Evolutionary conservation across 345 rosid species (phyloP), one percentile per base, ranked within the genome.

Genomic region (Theobroma cacao): DNA sequence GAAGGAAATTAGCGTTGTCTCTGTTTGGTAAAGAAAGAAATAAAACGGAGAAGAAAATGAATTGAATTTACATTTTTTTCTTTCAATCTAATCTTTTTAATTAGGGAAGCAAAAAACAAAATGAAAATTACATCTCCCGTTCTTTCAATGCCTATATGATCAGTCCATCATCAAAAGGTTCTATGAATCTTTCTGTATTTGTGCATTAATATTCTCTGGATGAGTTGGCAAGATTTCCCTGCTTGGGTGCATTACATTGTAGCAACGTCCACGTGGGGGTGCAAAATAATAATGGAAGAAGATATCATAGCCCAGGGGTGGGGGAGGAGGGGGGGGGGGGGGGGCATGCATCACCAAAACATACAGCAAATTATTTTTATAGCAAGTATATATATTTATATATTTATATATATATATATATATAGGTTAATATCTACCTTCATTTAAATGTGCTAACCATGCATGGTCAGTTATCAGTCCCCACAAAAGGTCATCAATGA

Each of bases 181-280:
- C 52, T 13, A 47, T 47, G 3, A 13, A 47, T 47, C 52, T 47
- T 47, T 47, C 18, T 47, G 14, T 10, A 17, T 48, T 48, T 7
- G 55, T 48, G 55, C 55, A 48, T 48, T 48, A 48, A 13, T 0
- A 1, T 3, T 48, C 17, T 48, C 1, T 17, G 4, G 34, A 45
- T 28, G 74, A 45, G 74, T 26, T 69, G 56, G 50, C 56, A 0
- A 17, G 5, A 45, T 69, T 69, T 69, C 56, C n/a, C 13, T 28
- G 53, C n/a, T 41, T 5, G 56, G 4, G 11, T 45, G 22, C 38
- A 30, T 69, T 28, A 3, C 56, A 43, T 41, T 9, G 17, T 17
- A 70, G 41, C 74, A 47, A 70, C 58, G 41, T 45, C 74, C 74
- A 47, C 74, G 74, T 47, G 74, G 74, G 43, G 28, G 59, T 48